Base-by-base conservation (phyloP, 2,329 filamentous ascomycete species). In the Ustulina deusta region DNA sequence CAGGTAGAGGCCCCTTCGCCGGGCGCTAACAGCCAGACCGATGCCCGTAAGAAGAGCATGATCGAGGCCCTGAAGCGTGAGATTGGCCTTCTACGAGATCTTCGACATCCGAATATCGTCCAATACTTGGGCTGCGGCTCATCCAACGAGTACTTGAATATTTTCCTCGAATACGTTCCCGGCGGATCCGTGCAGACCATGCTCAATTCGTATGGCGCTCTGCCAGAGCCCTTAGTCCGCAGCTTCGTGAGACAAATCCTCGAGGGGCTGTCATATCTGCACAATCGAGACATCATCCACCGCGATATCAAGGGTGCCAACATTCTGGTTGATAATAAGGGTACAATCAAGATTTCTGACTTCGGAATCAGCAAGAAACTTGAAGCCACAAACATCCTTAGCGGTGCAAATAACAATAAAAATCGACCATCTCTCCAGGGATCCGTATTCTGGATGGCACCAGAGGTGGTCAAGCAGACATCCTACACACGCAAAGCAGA, bases 361-460 rank as follows among this genome's bases (percentile, higher is more conserved):
- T 99, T 99, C 75, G 96, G 96, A 78, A 98, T 99, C 78, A 97
- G 93, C 69, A 99, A 99, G 85, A 97, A 97, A 79, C 92, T 98
- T 46, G 95, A 98, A 81, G 94, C 94, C 15, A 91, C 93, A 65
- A 96, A 94, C 68, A 88, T 97, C 51, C 88, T 97, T 54, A 89
- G 80, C 76, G 90, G 85, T 74, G 90, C 84, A 76, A 87, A 86
- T 76, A 90, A 89, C 80, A 89, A 87, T 80, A 90, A 89, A 78
- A 85, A 91, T 75, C 84, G 89, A 5, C 89, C 90, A 2, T 98
- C 95, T 1, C 87, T 99, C 3, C 96, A 99, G 80, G 96, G 96
- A 15, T 97, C 94, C 29, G 96, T 99, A 60, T 99, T 97, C 83
- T 99, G 96, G 96, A 99, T 99, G 96, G 96, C 96, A 0, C 96